A percentile compares a stretch with the other conserved stretches of the same genome.
These are phyloP conservation scores for Berberis vulgaris DNA, from an alignment of 164 flowering plant species.

Conservation along the genomic window DNA sequence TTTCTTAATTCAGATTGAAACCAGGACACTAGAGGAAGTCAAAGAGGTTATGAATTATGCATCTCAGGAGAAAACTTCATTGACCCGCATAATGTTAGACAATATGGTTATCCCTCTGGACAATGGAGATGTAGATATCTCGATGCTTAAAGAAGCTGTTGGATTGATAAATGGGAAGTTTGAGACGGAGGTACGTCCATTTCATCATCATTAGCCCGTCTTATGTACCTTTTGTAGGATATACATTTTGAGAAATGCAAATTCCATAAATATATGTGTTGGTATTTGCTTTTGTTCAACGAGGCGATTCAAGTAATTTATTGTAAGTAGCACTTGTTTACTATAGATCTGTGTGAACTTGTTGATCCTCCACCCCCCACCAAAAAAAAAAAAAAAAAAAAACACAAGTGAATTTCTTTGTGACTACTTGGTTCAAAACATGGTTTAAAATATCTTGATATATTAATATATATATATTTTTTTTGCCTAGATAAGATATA, in stretches of 20 bases:
- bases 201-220: neutral
- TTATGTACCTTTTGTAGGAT: neutral
- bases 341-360: too few relatives aligned
- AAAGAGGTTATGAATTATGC: conserved; percentile 76
- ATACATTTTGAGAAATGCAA: neutral
- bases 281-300: too few relatives aligned
- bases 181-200: conserved; percentile 78
- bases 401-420: too few relatives aligned
- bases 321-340: too few relatives aligned
- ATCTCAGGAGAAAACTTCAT: conserved; percentile 46
- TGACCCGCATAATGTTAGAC: conserved; percentile 91
- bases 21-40: conserved; percentile 89
- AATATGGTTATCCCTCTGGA: conserved; percentile 88
- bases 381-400: too few relatives aligned
- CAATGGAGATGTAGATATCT: conserved; percentile 75
- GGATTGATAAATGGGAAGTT: conserved; percentile 66
- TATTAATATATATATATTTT: too few relatives aligned
- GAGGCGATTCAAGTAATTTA: too few relatives aligned
- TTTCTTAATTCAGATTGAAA: conserved; percentile 53
- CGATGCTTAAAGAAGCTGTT: conserved; percentile 94
- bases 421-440: too few relatives aligned
- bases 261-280: too few relatives aligned
- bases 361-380: too few relatives aligned
- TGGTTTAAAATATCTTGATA: too few relatives aligned
- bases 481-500: too few relatives aligned